A percentile compares a stretch with the other conserved stretches of the same genome.
These are phyloP conservation scores for Candida sanyaensis DNA, from an alignment of 1,139 yeast species.

Conservation along the genomic window DNA sequence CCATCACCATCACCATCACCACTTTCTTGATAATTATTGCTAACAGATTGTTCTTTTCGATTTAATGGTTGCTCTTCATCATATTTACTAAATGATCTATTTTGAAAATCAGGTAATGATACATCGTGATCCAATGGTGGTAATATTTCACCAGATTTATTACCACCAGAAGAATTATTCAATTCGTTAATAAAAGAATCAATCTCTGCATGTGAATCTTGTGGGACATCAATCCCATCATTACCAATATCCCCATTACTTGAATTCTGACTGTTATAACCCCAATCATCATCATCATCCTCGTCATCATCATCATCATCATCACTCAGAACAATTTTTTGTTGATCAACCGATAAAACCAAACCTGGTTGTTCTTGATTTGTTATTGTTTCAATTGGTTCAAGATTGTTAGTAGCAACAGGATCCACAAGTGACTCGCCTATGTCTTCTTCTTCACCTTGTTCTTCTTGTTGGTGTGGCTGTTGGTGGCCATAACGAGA, in stretches of 20 bases:
- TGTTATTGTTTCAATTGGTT: not conserved
- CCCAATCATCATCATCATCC: slow-evolving; percentile 28
- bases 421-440: not conserved
- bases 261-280: slow-evolving; percentile 26
- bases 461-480: not conserved
- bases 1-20: slow-evolving; percentile 15
- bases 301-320: slow-evolving; percentile 14
- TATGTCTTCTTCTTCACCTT: slow-evolving; percentile 3
- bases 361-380: slow-evolving; percentile 6
- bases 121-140: slow-evolving; percentile 16
- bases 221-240: not conserved
- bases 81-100: slow-evolving; percentile 5
- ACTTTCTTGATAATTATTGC: slow-evolving; percentile 17
- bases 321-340: slow-evolving; percentile 2
- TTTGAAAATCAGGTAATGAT: slow-evolving; percentile 15
- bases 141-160: slow-evolving; percentile 13
- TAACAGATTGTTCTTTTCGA: slow-evolving; percentile 4
- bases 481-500: not conserved
- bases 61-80: not conserved
- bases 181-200: slow-evolving; percentile 42
- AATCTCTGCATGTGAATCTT: slow-evolving; percentile 7
- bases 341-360: slow-evolving; percentile 14
- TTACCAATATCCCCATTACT: slow-evolving; percentile 17
- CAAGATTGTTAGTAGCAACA: not conserved
- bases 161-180: not conserved